phyloP scores from a whole-genome alignment of 345 rosid genomes.

The Salix exigua region DNA sequence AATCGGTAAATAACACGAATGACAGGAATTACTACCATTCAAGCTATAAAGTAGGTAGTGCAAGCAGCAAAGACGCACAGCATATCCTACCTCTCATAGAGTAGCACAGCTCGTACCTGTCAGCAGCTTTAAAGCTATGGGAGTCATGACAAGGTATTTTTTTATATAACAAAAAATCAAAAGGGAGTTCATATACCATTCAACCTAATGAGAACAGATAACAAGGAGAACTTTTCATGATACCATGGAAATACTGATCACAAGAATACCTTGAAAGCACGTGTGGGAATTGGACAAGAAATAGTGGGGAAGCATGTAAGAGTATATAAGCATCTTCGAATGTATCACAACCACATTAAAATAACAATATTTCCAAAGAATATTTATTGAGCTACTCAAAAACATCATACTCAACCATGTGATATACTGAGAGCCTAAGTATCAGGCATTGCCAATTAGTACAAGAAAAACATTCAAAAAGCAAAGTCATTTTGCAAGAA shows the following conservation, averaged over 20 bases:
- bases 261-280: constrained; percentile 14
- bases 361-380: neutral
- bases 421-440: neutral
- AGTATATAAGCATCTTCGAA: constrained; percentile 10
- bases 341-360: constrained; percentile 10
- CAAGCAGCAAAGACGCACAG: constrained; percentile 50
- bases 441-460: neutral
- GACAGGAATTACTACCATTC: constrained; percentile 45
- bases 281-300: constrained; percentile 9
- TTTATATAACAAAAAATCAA: constrained; percentile 16
- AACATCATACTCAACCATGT: neutral
- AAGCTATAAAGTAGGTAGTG: constrained; percentile 41
- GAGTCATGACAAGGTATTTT: constrained; percentile 17
- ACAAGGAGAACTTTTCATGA: constrained; percentile 16
- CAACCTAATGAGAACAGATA: constrained; percentile 8
- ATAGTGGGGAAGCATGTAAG: neutral
- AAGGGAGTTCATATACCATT: constrained; percentile 10
- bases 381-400: neutral
- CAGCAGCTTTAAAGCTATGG: constrained; percentile 45
- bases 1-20: constrained; percentile 25
- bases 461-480: neutral
- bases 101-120: constrained; percentile 48
- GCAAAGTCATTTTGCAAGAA: neutral
- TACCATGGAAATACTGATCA: constrained; percentile 15
- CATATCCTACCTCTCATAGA: constrained; percentile 49